A percentile compares a stretch with the other conserved stretches of the same genome.
Conservation (phyloP, 495 filamentous ascomycete species). For the Penicillium dipodomyicola region DNA sequence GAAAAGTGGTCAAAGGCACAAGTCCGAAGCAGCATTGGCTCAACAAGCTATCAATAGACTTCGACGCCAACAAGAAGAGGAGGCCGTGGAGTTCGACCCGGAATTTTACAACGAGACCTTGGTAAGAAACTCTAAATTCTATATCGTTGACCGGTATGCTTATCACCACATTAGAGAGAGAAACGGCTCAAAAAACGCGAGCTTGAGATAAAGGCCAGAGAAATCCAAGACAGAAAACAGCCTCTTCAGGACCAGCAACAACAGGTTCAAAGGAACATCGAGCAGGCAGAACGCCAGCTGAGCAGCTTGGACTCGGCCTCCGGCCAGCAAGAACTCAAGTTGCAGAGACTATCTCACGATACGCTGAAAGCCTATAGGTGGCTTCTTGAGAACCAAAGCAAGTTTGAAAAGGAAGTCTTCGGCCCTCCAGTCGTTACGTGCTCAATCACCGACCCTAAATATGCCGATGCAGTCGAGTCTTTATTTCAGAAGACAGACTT, state of each 20-base stretch:
- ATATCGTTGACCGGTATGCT: conserved; percentile 13
- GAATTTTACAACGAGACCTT: conserved; percentile 52
- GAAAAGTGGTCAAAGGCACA: conserved; percentile 47
- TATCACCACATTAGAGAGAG: conserved; percentile 32
- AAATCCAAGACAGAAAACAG: conserved; percentile 30
- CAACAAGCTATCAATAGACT: conserved; percentile 45
- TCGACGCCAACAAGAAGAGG: conserved; percentile 47
- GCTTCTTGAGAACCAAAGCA: conserved; percentile 65
- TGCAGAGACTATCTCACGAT: conserved; percentile 57
- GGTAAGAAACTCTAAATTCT: conserved; percentile 30
- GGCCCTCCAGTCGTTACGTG: conserved; percentile 82
- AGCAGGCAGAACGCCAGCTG: conserved; percentile 50
- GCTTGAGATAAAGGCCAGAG: conserved; percentile 25
- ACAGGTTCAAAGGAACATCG: conserved; percentile 28
- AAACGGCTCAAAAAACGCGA: conserved; percentile 37
- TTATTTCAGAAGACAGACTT: conserved; percentile 62
- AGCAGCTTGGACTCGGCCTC: conserved; percentile 65
- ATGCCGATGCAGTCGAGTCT: conserved; percentile 72
- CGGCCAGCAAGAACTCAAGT: conserved; percentile 68
- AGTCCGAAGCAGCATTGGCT: conserved; percentile 45
- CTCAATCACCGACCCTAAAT: conserved; percentile 71
- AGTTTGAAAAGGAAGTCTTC: conserved; percentile 79
- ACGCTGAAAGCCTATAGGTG: conserved; percentile 72
- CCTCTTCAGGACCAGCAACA: conserved; percentile 28
- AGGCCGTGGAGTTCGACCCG: conserved; percentile 52